Base-by-base conservation (phyloP, 2,329 filamentous ascomycete genomes). In the Chaetoscypha palmicola region DNA sequence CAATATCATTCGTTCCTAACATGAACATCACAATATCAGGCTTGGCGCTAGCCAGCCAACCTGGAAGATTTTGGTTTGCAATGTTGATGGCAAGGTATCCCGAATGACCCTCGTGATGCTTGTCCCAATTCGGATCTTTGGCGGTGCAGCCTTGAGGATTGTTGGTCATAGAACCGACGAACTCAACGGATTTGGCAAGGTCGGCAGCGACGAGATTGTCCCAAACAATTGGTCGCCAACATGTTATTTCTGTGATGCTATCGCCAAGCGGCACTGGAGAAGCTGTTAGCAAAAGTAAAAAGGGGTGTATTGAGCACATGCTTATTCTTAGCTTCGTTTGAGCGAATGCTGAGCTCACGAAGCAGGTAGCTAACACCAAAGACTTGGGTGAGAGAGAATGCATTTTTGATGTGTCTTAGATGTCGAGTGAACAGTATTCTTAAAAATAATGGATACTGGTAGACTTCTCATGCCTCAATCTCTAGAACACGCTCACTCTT, bases 1-100 rank as follows among this genome's bases (percentile, higher is more conserved):
- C 52, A 4, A 70, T 62, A 50, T 71, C 68, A 50, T 71, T 70
- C 2, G 68, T 71, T 26, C 68, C 68, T 4, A 71, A 59, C 64
- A 68, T 68, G 55, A 69, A 68, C 58, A 64, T 66, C 10, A 71
- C 65, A 11, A 71, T 59, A 44, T 70, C 68, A 9, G 68, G 63
- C 8, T 58, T 61, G 1, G 62, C 61, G 39, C 32, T 58, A 20
- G 57, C 53, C 17, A 69, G 55, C 68, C 68, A 70, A 22, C 56
- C 58, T 3, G 55, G 55, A 3, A 69, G 57, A 48, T 70, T 62
- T 41, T 60, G 64, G 49, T 63, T 64, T 16, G 67, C 67, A 41
- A 71, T 69, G 52, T 70, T 62, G 47, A 67, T 62, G 31, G 66
- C 66, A 11, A 66, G 59, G 54, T 61, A 69, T 4, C 68, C 67